Evolutionary conservation across 192 early-diverging fungal genomes (phyloP), one percentile per base, ranked within the genome.

Genomic region (Powellomyces hirtus): DNA sequence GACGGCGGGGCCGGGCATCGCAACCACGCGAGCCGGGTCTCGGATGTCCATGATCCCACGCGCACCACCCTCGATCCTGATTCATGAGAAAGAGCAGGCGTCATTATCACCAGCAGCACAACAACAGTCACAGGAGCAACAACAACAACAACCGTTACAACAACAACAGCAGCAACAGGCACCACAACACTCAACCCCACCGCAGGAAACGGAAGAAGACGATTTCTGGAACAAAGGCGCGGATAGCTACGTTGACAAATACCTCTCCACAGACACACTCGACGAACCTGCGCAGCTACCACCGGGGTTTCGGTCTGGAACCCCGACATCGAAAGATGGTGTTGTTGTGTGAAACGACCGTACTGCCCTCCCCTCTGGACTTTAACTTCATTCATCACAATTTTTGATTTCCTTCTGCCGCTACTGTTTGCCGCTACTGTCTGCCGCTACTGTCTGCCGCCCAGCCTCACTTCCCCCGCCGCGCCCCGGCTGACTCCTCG

Each of bases 51-150:
- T 49, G 3, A 24, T 24, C n/a, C n/a, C n/a, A n/a, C n/a, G n/a
- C n/a, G 46, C 46, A 24, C 46, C 26, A 14, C 16, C 46, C 18
- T 42, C 40, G 40, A 13, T 18, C 10, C 40, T 42, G 40, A 42
- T 8, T 3, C 46, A 14, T 24, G 2, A 14, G 46, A 7, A 49
- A 24, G n/a, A 49, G 5, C 46, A 24, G 10, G 18, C 40, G 18
- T 42, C 40, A 42, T 42, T 13, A 14, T 14, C 26, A 14, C 4
- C 46, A 24, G 46, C n/a, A 49, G 5, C n/a, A 49, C 5, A 24
- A 42, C 40, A 18, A 42, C 95, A 81, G 96, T 96, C 59, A 93
- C 71, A 30, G 90, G 64, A 0, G 88, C 90, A 2, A 89, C 87
- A 18, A 80, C 34, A 30, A 89, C 73, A 22, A 94, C 93, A 62